A percentile compares a stretch with the other conserved stretches of the same genome.
phyloP scores from a whole-genome alignment of 202 grass and related monocot genomes.

The Brachypodium distachyon region DNA sequence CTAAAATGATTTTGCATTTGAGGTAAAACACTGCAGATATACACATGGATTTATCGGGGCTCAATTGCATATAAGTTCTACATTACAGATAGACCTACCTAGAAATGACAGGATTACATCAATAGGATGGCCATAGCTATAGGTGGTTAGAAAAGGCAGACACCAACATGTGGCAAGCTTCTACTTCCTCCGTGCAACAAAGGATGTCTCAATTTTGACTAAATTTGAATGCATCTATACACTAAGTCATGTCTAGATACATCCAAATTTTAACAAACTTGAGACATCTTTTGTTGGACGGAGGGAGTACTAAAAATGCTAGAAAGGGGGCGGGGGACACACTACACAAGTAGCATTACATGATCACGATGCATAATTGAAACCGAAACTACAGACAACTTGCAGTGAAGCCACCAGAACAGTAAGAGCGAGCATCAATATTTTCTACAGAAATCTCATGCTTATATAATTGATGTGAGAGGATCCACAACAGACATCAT shows the following conservation, averaged over 20 bases:
- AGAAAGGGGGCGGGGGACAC: background rate
- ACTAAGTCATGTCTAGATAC: too few relatives aligned
- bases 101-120: background rate
- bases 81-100: background rate
- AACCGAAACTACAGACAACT: background rate
- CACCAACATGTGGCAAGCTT: background rate
- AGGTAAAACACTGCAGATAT: background rate
- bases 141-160: background rate
- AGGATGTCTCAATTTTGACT: too few relatives aligned
- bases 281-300: too few relatives aligned
- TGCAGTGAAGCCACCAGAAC: background rate
- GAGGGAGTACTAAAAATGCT: too few relatives aligned
- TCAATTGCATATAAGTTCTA: background rate
- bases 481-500: constrained; percentile 44
- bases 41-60: background rate
- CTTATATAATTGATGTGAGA: constrained; percentile 40
- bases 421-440: background rate
- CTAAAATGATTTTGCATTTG: background rate
- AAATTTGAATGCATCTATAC: too few relatives aligned
- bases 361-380: constrained; percentile 6
- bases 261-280: too few relatives aligned
- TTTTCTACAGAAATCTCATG: background rate
- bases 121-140: background rate
- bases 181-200: too few relatives aligned
- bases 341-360: background rate